Evolutionary conservation across 2,329 filamentous ascomycete species (phyloP), one percentile per base, ranked within the genome.

Genomic region (Aspergillus udagawae): DNA sequence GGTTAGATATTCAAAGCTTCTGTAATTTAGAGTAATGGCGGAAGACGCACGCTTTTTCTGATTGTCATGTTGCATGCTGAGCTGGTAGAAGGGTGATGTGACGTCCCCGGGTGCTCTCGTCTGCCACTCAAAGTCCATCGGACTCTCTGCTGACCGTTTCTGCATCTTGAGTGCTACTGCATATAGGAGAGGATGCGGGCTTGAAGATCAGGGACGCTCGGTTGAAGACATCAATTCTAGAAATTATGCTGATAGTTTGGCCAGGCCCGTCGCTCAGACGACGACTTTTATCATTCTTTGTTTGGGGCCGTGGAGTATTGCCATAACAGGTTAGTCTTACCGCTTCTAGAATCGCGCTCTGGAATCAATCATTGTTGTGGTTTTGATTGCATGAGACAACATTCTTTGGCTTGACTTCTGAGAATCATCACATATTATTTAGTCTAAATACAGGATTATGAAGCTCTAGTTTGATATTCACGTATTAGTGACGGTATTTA

Each of bases 71-170:
- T 76, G 73, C 65, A 75, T 65, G 55, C 74, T 71, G 57, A 86
- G 69, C 60, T 77, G 77, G 55, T 76, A 72, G 57, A 80, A 81
- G 4, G 77, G 78, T 20, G 79, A 81, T 17, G 72, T 75, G 41
- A 68, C 66, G 63, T 79, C 77, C 20, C 75, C 71, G n/a, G 78
- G 76, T 9, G 73, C 75, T 49, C 70, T 68, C 17, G 70, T 72
- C 64, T 80, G 75, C 76, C 77, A 80, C 67, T 79, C 75, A 64
- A 79, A 80, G 70, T 81, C 79, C 79, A 81, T 81, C 21, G 77
- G 78, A 69, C 74, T 76, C 57, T 80, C 79, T 49, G 70, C 71
- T 14, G 75, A 69, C 50, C 76, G 68, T 58, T 68, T 72, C 35
- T 73, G 69, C 71, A 74, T 78, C 56, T 50, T 70, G 55, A 21